Evolutionary conservation across 2,329 filamentous ascomycete species (phyloP).

Genomic region (Xylariaceae sp.): DNA sequence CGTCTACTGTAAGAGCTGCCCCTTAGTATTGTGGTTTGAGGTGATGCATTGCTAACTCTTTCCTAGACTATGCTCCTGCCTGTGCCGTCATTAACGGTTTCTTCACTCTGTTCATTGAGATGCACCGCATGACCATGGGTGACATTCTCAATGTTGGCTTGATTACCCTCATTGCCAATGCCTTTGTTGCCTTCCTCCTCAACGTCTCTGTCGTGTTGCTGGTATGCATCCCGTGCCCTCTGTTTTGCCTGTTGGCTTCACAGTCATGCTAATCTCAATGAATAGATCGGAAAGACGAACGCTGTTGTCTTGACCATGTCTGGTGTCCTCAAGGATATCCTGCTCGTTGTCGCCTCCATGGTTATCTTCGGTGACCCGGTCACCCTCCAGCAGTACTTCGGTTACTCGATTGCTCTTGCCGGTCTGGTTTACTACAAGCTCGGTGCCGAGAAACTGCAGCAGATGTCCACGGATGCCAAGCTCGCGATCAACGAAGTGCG

Average conservation of each 20-base stretch:
- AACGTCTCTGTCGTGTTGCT: constrained; percentile 82
- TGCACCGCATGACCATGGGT: constrained; percentile 58
- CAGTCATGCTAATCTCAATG: constrained; percentile 2
- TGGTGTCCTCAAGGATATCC: constrained; percentile 68
- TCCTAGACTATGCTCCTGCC: constrained; percentile 72
- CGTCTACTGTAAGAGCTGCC: constrained; percentile 26
- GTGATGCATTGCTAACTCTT: constrained; percentile 1
- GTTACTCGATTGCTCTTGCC: constrained; percentile 56
- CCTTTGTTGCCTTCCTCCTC: constrained; percentile 69
- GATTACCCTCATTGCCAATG: constrained; percentile 64
- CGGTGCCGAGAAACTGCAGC: constrained; percentile 27
- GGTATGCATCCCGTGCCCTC: constrained; percentile 46
- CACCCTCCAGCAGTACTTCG: constrained; percentile 60
- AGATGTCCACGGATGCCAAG: constrained; percentile 22
- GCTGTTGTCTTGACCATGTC: constrained; percentile 67
- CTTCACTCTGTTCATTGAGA: constrained; percentile 64
- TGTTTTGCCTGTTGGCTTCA: not conserved
- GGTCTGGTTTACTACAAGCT: constrained; percentile 31
- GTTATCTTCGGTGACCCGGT: constrained; percentile 62
- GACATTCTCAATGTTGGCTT: constrained; percentile 63
- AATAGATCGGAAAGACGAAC: constrained; percentile 63
- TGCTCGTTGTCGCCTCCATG: constrained; percentile 63
- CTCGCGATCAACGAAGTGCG: constrained; percentile 21
- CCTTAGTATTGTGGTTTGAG: not conserved
- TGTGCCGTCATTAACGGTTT: constrained; percentile 77